Conservation (phyloP, 2,329 filamentous ascomycete genomes). For the Talaromyces atroroseus region DNA sequence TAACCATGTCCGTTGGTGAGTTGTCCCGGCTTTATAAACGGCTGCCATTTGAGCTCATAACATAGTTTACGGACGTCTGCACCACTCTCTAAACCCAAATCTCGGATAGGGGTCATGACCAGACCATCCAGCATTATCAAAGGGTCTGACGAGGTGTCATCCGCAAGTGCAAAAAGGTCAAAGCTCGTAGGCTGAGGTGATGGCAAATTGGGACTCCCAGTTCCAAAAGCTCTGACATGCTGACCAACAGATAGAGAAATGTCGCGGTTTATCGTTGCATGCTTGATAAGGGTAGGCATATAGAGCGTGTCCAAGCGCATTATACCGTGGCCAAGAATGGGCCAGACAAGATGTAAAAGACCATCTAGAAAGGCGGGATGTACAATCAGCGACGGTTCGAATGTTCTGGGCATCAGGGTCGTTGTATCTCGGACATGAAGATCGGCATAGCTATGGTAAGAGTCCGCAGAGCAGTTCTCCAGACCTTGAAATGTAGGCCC, state of each 20-base stretch:
- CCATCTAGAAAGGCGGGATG: slow-evolving; percentile 46
- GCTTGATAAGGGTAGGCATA: slow-evolving; percentile 30
- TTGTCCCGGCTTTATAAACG: slow-evolving; percentile 12
- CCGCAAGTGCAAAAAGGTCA: slow-evolving; percentile 16
- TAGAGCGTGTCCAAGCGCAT: slow-evolving; percentile 28
- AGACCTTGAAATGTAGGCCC: slow-evolving; percentile 51
- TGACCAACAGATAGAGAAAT: slow-evolving; percentile 17
- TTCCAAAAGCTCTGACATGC: slow-evolving; percentile 16
- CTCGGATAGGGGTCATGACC: slow-evolving; percentile 23
- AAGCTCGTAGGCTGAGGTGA: slow-evolving; percentile 9
- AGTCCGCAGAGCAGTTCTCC: slow-evolving; percentile 40
- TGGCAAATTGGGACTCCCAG: slow-evolving; percentile 7
- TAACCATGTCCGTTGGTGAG: not conserved
- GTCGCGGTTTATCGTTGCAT: slow-evolving; percentile 19
- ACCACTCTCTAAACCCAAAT: slow-evolving; percentile 9
- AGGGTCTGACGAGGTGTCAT: slow-evolving; percentile 15
- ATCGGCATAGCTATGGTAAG: slow-evolving; percentile 21
- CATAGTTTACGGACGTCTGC: slow-evolving; percentile 17
- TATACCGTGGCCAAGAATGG: slow-evolving; percentile 27
- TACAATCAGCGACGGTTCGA: slow-evolving; percentile 42
- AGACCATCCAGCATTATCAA: slow-evolving; percentile 21
- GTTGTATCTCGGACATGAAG: slow-evolving; percentile 42
- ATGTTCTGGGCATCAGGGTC: slow-evolving; percentile 41
- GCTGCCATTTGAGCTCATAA: slow-evolving; percentile 22
- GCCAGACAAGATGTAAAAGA: slow-evolving; percentile 26